Percentiles rank a stretch among this genome's conserved stretches.
Evolutionary conservation across 1,284 basidiomycete genomes (phyloP).

Genomic region (Boletus sp.): DNA sequence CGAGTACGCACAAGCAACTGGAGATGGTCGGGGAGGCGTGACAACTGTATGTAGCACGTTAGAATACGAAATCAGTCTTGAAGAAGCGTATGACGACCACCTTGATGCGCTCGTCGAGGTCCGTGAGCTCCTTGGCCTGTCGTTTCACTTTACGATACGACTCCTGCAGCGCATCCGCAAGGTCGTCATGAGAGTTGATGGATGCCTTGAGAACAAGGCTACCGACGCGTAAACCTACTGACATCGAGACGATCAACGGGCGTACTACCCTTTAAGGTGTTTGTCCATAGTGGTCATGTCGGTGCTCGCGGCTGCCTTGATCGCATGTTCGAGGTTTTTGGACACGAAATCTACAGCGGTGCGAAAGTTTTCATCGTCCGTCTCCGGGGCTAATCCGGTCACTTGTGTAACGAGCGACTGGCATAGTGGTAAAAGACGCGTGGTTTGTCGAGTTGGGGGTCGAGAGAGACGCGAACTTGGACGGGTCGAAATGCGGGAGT

Average conservation of each 20-base stretch:
- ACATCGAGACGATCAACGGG: slow-evolving; percentile 3
- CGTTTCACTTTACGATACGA: slow-evolving; percentile 54
- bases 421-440: slow-evolving; percentile 56
- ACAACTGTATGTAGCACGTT: slow-evolving; percentile 43
- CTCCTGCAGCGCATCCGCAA: slow-evolving; percentile 60
- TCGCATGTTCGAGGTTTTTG: slow-evolving; percentile 52
- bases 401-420: slow-evolving; percentile 61
- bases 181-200: slow-evolving; percentile 60
- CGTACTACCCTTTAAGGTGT: slow-evolving; percentile 59
- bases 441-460: slow-evolving; percentile 50
- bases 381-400: slow-evolving; percentile 40
- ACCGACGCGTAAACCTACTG: slow-evolving; percentile 19
- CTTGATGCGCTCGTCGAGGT: slow-evolving; percentile 69
- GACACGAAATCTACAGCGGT: slow-evolving; percentile 55
- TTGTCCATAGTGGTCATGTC: slow-evolving; percentile 60
- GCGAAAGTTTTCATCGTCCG: slow-evolving; percentile 53
- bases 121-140: slow-evolving; percentile 50
- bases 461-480: slow-evolving; percentile 50
- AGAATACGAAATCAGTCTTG: neutral
- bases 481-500: slow-evolving; percentile 59
- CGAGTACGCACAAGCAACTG: slow-evolving; percentile 62
- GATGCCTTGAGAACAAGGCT: slow-evolving; percentile 71
- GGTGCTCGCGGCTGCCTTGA: slow-evolving; percentile 56
- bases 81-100: slow-evolving; percentile 34
- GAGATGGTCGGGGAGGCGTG: slow-evolving; percentile 67